phyloP scores from a whole-genome alignment of 169 alveolate species.

The Plasmodium relictum region DNA sequence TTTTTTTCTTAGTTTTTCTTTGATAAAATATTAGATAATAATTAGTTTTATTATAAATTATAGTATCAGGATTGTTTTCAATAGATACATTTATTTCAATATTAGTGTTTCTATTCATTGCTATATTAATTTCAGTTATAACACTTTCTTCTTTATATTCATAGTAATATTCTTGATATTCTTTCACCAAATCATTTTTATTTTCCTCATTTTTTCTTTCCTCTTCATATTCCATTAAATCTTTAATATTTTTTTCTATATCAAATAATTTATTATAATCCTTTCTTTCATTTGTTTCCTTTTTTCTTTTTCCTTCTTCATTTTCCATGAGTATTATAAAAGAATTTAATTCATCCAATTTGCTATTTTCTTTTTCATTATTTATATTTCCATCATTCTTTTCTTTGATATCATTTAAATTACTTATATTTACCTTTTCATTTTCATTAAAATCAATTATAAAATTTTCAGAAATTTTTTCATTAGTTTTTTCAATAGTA shows the following conservation, averaged over 20 bases:
- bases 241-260: background rate
- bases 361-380: background rate
- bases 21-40: slow-evolving; percentile 55
- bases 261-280: background rate
- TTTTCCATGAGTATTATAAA: background rate
- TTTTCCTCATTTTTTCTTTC: background rate
- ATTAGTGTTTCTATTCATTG: slow-evolving; percentile 41
- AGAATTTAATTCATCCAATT: background rate
- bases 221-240: background rate
- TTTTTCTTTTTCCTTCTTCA: background rate
- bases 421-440: background rate
- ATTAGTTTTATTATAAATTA: slow-evolving; percentile 41
- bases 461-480: slow-evolving; percentile 11
- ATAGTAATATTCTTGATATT: background rate
- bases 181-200: background rate
- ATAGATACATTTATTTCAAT: slow-evolving; percentile 47
- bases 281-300: background rate
- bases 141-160: slow-evolving; percentile 45
- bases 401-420: background rate
- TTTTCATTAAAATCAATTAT: slow-evolving; percentile 14
- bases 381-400: background rate
- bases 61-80: slow-evolving; percentile 59
- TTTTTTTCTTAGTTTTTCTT: slow-evolving; percentile 57
- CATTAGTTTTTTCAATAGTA: background rate
- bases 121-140: slow-evolving; percentile 45